Evolutionary conservation across 1,284 basidiomycete genomes (phyloP).

Genomic region (Leccinum griseonigrum): DNA sequence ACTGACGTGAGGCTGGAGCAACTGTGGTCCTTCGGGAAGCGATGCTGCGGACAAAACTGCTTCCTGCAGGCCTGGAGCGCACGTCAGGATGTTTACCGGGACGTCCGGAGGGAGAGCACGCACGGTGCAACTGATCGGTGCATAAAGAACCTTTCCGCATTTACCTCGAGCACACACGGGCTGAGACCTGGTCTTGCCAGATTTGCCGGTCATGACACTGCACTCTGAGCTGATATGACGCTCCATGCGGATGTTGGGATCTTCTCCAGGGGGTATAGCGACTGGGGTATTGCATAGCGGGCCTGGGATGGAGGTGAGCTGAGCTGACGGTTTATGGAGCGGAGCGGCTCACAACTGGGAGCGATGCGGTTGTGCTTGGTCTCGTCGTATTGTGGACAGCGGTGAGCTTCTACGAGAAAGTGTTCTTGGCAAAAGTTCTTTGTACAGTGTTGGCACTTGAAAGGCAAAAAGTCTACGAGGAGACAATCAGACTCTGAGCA

Average conservation of each 20-base stretch:
- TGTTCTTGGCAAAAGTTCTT: conserved; percentile 72
- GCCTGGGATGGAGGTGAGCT: conserved; percentile 38
- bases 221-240: conserved; percentile 65
- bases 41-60: conserved; percentile 71
- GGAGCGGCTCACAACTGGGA: conserved; percentile 54
- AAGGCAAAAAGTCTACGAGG: conserved; percentile 78
- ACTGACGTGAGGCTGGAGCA: conserved; percentile 39
- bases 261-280: conserved; percentile 66
- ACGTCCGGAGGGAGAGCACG: conserved; percentile 27
- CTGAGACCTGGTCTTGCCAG: conserved; percentile 47
- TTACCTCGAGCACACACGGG: conserved; percentile 59
- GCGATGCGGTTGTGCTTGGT: conserved; percentile 67
- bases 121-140: conserved; percentile 71
- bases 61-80: conserved; percentile 56
- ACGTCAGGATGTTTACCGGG: conserved; percentile 5
- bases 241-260: conserved; percentile 77
- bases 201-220: conserved; percentile 51
- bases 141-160: conserved; percentile 70
- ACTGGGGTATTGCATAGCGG: conserved; percentile 72
- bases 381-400: conserved; percentile 68
- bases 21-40: conserved; percentile 66
- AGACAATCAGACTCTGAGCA: conserved; percentile 63
- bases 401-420: conserved; percentile 62
- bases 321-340: neutral
- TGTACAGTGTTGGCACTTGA: conserved; percentile 74